A percentile compares a stretch with the other conserved stretches of the same genome.
These are phyloP conservation scores for Fraxinus ornus DNA, from an alignment of 305 asterid species.

Conservation along the genomic window DNA sequence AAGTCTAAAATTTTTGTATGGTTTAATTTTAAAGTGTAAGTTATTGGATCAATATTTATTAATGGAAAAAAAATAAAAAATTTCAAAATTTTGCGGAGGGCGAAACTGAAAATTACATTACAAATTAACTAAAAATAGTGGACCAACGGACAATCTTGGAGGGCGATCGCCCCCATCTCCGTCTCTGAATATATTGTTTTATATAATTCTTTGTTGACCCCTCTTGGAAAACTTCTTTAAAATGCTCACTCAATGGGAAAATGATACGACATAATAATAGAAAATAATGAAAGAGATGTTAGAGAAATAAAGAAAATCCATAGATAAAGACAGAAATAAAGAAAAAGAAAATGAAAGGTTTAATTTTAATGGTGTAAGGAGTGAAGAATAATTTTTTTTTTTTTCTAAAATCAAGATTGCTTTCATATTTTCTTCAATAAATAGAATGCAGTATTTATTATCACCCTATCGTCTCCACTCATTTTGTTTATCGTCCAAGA, in stretches of 20 bases:
- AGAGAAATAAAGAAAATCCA: neutral
- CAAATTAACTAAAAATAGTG: too few species aligned
- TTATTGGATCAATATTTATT: too few species aligned
- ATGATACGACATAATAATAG: neutral
- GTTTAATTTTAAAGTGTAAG: too few species aligned
- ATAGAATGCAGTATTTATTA: neutral
- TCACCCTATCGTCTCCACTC: neutral
- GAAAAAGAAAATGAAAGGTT: neutral
- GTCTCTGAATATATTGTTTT: too few species aligned
- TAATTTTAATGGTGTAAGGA: neutral
- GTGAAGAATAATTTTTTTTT: neutral
- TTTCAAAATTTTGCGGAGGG: too few species aligned
- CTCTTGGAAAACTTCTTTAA: neutral
- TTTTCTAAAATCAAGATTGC: neutral
- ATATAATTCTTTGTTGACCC: neutral
- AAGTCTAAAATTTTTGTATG: too few species aligned
- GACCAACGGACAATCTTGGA: too few species aligned
- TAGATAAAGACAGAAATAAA: neutral
- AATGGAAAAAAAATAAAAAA: too few species aligned
- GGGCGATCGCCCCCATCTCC: too few species aligned
- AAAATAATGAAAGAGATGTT: neutral
- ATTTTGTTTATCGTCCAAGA: neutral
- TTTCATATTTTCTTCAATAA: neutral
- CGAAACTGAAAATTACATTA: too few species aligned
- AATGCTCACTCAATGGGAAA: neutral